Conservation (phyloP, 495 filamentous ascomycete species). For the Lindgomyces ingoldianus region DNA sequence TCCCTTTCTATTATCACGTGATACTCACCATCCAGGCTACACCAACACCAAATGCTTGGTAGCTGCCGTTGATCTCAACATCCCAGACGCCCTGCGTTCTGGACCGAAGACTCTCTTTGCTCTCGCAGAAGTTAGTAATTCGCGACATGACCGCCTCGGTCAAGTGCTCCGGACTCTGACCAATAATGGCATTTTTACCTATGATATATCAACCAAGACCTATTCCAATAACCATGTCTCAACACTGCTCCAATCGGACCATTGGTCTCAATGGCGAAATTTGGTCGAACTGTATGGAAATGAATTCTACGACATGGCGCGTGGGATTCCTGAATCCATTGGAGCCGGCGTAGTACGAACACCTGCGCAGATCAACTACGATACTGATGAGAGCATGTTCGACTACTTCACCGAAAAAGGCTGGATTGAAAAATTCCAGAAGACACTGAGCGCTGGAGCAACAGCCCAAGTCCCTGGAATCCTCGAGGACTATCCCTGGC, state of each 20-base stretch:
- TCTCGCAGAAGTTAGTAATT: neutral
- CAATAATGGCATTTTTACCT: conserved; percentile 42
- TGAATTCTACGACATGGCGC: conserved; percentile 45
- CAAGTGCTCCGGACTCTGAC: conserved; percentile 35
- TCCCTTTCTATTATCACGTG: neutral
- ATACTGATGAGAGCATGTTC: conserved; percentile 44
- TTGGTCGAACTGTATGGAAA: conserved; percentile 44
- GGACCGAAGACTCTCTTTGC: neutral
- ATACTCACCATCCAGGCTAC: conserved; percentile 7
- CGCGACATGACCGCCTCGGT: conserved; percentile 7
- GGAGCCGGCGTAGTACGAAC: conserved; percentile 10
- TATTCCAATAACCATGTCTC: conserved; percentile 39
- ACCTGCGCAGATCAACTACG: conserved; percentile 42
- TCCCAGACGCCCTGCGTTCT: conserved; percentile 6
- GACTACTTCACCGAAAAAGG: conserved; percentile 40
- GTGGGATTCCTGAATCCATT: conserved; percentile 36
- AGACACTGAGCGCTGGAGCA: conserved; percentile 41
- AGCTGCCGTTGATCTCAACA: conserved; percentile 12
- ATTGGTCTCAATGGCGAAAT: conserved; percentile 46
- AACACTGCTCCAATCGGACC: conserved; percentile 29
- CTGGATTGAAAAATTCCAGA: conserved; percentile 40
- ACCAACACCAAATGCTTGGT: conserved; percentile 9
- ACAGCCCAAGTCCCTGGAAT: conserved; percentile 43
- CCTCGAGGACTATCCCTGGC: conserved; percentile 44
- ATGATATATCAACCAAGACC: conserved; percentile 4